Base-by-base conservation (phyloP, 1,284 basidiomycete genomes). In the Ganoderma leucocontextum region DNA sequence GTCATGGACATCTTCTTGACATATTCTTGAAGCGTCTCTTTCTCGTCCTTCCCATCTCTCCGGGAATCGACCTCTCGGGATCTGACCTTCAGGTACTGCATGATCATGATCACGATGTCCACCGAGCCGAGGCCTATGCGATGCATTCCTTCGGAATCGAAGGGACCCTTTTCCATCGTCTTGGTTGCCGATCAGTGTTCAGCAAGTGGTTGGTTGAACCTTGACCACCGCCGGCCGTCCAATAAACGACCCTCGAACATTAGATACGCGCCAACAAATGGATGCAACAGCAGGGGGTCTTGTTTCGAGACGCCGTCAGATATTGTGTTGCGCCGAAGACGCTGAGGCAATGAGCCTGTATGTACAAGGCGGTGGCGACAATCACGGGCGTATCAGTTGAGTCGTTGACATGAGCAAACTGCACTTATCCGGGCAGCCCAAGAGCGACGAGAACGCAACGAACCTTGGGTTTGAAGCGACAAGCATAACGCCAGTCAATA, bases 321-420 rank as follows among this genome's bases (percentile, higher is more conserved):
- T 53, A 25, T 5, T 38, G 8, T 8, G 35, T 5, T n/a, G 35
- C 55, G 8, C 55, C n/a, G 19, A 58, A 8, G 55, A 58, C 35
- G 55, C 36, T 19, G 60, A 53, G 60, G 62, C 68, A 67, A 63
- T 64, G 70, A 62, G 15, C 35, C 41, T 39, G 39, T 39, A 63
- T 66, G 62, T 66, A 68, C 47, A 52, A 52, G 12, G 67, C 67
- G 49, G 66, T 67, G 67, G 44, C 69, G 69, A 72, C 71, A 70
- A 72, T 70, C 71, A 72, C 66, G 29, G 33, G 12, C 47, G 64
- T 33, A 70, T 70, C 71, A 70, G 15, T 29, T 22, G n/a, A n/a
- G n/a, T n/a, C 62, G 63, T 72, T 72, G 71, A 70, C 71, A 63
- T 65, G 65, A 13, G 22, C 25, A 39, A 19, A 41, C 62, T 57